Conservation (phyloP, 768 basidiomycete species). For the Rossbeevera mucosa region DNA sequence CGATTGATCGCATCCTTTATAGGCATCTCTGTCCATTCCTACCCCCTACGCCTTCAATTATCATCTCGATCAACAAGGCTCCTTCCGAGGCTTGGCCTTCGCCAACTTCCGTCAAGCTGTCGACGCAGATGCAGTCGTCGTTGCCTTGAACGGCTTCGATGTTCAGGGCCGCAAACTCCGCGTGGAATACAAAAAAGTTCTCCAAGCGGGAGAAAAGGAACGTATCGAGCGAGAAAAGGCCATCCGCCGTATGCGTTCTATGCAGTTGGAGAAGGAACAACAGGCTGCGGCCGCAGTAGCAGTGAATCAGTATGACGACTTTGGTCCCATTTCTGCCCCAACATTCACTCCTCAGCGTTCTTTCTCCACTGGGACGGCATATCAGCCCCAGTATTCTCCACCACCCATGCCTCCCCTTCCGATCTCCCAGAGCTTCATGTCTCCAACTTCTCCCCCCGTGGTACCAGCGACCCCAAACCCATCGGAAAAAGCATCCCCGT, state of each 20-base stretch:
- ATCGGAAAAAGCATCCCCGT: constrained; percentile 57
- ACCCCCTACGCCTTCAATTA: constrained; percentile 99
- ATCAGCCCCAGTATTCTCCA: constrained; percentile 67
- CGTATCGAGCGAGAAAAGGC: constrained; percentile 98
- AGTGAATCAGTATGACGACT: constrained; percentile 58
- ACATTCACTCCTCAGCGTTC: constrained; percentile 70
- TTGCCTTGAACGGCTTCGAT: constrained; percentile 92
- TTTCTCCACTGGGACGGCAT: constrained; percentile 57
- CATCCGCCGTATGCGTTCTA: constrained; percentile 93
- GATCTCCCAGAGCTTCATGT: constrained; percentile 38
- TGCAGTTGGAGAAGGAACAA: constrained; percentile 89
- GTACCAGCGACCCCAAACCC: constrained; percentile 57
- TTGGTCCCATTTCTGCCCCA: constrained; percentile 52
- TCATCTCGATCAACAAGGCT: constrained; percentile 92
- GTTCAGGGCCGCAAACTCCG: constrained; percentile 95
- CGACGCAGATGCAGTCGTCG: constrained; percentile 95
- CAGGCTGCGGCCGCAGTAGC: constrained; percentile 20
- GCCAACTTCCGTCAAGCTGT: constrained; percentile 91
- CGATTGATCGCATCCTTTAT: constrained; percentile 14
- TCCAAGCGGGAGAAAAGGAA: constrained; percentile 99
- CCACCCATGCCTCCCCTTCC: constrained; percentile 42
- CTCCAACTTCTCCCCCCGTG: constrained; percentile 48
- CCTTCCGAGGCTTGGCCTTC: constrained; percentile 96
- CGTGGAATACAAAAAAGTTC: constrained; percentile 98
- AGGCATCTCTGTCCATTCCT: constrained; percentile 90